Base-by-base conservation (phyloP, 1,284 basidiomycete species). In the Ceratorhiza oryzae-sativae region DNA sequence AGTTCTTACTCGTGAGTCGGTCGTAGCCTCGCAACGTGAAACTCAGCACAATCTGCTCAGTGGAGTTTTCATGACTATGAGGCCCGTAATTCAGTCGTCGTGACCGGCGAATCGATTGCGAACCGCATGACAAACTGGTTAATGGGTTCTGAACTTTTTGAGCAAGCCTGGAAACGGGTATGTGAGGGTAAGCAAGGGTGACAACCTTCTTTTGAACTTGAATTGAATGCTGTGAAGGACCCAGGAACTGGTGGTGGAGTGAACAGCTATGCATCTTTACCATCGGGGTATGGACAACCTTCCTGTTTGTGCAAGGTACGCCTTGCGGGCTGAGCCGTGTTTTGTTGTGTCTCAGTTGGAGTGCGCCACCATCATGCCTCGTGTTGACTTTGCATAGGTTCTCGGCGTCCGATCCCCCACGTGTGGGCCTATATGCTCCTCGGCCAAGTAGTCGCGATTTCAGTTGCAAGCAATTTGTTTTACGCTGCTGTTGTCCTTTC, bases 371-470 rank as follows among this genome's bases (percentile, higher is more conserved):
- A 55, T 36, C 32, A 32, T 48, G 60, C 56, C 39, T 20, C 34
- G 13, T 34, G 42, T 51, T n/a, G 13, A 51, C n/a, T 71, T 25
- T 55, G 51, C 23, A 25, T 49, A 83, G 88, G 86, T 36, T 79
- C 79, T 45, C 80, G 81, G 42, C 78, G 84, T 51, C 78, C 80
- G n/a, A 82, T 91, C 73, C 85, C 83, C 73, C 82, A 86, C 72
- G 75, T 86, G 0, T 89, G 87, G 86, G 87, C 86, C 0, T 91
- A 90, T 80, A 90, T 92, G 89, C 80, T 91, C 45, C 83, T 92
- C 2, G 90, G 90, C 5, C 90, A 92, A 79, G 77, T 91, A 15
- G 89, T 92, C 59, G 90, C 90, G 45, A 88, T 92, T 53, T 88
- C 87, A 13, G 87, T 91, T 45, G 87, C 89, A 1, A 85, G 86